Evolutionary conservation across 768 basidiomycete species (phyloP), one percentile per base, ranked within the genome.

Genomic region (Hydnum rufescens): DNA sequence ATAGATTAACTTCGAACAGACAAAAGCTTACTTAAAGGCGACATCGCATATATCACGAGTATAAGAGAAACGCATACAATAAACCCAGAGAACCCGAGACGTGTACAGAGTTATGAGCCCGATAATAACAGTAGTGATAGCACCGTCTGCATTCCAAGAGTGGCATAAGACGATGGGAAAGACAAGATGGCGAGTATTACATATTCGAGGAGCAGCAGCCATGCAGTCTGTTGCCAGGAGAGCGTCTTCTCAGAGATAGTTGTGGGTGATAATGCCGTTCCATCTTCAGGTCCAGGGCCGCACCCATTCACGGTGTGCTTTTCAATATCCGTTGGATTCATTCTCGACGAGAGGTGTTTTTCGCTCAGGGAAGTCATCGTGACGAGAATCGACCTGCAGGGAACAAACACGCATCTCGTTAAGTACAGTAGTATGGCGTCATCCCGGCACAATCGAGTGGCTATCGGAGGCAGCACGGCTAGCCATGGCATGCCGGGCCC

Each of bases 41-140:
- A 58, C 51, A 32, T 58, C 58, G 46, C 58, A 58, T 28, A 58
- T 55, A 34, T 58, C 54, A 19, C 50, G 53, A 25, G 56, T 36
- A 25, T 52, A 22, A 30, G 55, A 56, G 46, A 54, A 48, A n/a
- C 6, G 28, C 56, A 58, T 57, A 50, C 46, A 51, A 42, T 56
- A 57, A 23, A 5, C 5, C 51, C 6, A 16, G 30, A 13, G 32
- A 32, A 1, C 28, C 13, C 39, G 53, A 19, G 49, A 36, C 28
- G 57, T 55, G 19, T 57, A 49, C 26, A 51, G 46, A 22, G 51
- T 36, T n/a, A 52, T 25, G 32, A 53, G 23, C 29, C 26, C 50
- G 4, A 49, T 55, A 32, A 56, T 23, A 31, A 25, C 25, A 16
- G 28, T 42, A 6, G 26, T 26, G 3, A 58, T 42, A 22, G 56